Conservation (phyloP, 768 basidiomycete genomes). For the Symmetrospora coprosmae region DNA sequence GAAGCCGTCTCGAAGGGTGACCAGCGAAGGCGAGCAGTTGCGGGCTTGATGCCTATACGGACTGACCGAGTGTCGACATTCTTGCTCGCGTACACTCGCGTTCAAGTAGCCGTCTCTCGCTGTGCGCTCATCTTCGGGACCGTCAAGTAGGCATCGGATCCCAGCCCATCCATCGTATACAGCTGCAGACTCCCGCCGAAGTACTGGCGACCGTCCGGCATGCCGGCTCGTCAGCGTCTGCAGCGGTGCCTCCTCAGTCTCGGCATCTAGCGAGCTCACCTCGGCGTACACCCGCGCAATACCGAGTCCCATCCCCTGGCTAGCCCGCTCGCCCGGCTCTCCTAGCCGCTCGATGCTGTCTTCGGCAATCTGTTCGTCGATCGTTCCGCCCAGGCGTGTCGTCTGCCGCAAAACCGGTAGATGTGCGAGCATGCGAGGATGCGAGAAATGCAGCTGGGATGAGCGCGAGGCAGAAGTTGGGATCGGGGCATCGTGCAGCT, state of each 20-base stretch:
- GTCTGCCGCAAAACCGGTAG: slow-evolving; percentile 50
- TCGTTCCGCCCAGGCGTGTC: slow-evolving; percentile 58
- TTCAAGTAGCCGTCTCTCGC: neutral
- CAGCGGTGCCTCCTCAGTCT: neutral
- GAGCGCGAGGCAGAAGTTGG: slow-evolving; percentile 45
- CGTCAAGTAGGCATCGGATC: slow-evolving; percentile 25
- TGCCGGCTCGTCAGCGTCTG: neutral
- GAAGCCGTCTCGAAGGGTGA: too few species aligned
- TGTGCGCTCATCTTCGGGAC: slow-evolving; percentile 23
- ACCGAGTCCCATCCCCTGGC: slow-evolving; percentile 26
- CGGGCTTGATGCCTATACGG: too few species aligned
- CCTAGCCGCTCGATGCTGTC: neutral
- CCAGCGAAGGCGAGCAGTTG: too few species aligned
- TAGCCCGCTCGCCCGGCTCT: neutral
- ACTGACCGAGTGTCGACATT: too few species aligned
- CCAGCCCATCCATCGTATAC: slow-evolving; percentile 24
- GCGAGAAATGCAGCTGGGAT: neutral
- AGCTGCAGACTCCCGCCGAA: slow-evolving; percentile 20
- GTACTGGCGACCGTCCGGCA: neutral
- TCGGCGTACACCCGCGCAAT: slow-evolving; percentile 30
- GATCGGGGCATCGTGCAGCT: neutral
- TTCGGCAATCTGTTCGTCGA: slow-evolving; percentile 56
- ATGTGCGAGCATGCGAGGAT: slow-evolving; percentile 49
- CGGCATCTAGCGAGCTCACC: neutral
- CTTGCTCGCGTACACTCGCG: too few species aligned